Evolutionary conservation across 2,329 filamentous ascomycete genomes (phyloP).

Genomic region (Colletotrichum sp.): DNA sequence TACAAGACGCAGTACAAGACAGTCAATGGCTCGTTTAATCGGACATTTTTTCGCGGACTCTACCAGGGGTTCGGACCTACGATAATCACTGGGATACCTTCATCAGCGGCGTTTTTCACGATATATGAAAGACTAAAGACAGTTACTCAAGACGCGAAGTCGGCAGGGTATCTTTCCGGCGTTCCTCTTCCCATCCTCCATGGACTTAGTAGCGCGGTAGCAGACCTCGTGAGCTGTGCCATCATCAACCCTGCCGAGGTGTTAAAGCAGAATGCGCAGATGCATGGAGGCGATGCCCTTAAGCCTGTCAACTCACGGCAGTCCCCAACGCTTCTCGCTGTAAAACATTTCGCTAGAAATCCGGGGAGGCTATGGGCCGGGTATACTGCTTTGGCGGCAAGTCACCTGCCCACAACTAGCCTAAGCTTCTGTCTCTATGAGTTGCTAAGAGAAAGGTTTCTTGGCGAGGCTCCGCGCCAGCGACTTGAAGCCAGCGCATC

Average conservation of each 20-base stretch:
- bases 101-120: conserved; percentile 23
- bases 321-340: background rate
- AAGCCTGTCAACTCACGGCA: background rate
- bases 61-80: conserved; percentile 26
- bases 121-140: conserved; percentile 22
- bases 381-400: background rate
- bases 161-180: background rate
- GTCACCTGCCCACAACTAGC: background rate
- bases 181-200: conserved; percentile 17
- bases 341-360: background rate
- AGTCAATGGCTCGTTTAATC: conserved; percentile 8
- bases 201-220: conserved; percentile 20
- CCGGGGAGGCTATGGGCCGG: background rate
- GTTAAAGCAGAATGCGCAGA: conserved; percentile 25
- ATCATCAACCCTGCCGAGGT: conserved; percentile 24
- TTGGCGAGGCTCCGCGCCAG: background rate
- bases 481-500: background rate
- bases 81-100: conserved; percentile 18
- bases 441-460: background rate
- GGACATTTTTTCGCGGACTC: conserved; percentile 18
- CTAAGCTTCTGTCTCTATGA: background rate
- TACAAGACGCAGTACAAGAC: conserved; percentile 21
- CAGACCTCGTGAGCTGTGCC: conserved; percentile 21
- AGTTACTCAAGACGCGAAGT: background rate
- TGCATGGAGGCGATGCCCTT: background rate